Base-by-base conservation (phyloP, 805 yeast species). In the Yarrowia sp. region DNA sequence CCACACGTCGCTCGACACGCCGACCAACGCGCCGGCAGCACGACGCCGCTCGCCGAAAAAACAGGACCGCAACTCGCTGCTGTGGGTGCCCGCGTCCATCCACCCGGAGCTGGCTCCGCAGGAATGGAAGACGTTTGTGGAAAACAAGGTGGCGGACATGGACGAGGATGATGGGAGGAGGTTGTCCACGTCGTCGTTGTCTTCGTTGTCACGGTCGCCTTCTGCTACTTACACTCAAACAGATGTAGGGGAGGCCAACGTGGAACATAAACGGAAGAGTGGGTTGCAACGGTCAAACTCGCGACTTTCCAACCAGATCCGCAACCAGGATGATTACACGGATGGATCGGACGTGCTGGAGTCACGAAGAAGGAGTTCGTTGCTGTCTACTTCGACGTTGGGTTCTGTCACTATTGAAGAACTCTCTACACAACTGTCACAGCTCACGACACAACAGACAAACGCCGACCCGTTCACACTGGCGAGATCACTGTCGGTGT, bases 21-120 rank as follows among this genome's bases (percentile, higher is more conserved):
- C 32, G 28, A 53, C 36, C 60, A 64, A 38, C 69, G 11, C 55
- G 65, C 28, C 48, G 60, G n/a, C 53, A 32, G 9, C 66, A 17
- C 48, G 55, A 13, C 41, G 41, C 4, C 28, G 33, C 11, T 51
- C 28, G 28, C 28, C 28, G 5, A 22, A 22, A 22, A 22, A 22
- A 22, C 28, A 22, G 28, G 51, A 58, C 41, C 64, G 51, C 33
- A 58, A 58, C 51, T 58, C 64, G 65, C 76, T 89, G 36, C 78
- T 93, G 64, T 93, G 99, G 99, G 98, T 95, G 0, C 98, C 98
- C 0, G 99, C 98, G 1, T 86, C 85, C 68, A 81, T 91, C 42
- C 99, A 95, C 74, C 98, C 98, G 1, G 93, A 89, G 71, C 83
- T 93, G n/a, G 92, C 96, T 31, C 98, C 98, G 1, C 96, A 90